These are phyloP conservation scores for Penicillium sp. DNA, from an alignment of 2,329 filamentous ascomycete species.

Conservation along the genomic window DNA sequence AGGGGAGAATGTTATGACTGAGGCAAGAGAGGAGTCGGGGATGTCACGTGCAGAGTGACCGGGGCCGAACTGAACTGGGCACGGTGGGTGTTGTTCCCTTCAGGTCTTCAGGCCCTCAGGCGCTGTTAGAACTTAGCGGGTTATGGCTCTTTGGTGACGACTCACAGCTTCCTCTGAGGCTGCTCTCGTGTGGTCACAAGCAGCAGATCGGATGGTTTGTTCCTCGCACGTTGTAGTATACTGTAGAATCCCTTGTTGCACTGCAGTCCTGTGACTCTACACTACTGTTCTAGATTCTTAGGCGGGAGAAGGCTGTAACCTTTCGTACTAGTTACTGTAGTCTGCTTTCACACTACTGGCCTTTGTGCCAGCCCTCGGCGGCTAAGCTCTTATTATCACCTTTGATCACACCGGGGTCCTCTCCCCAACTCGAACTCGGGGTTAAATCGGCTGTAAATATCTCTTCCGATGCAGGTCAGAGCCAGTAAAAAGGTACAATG, in stretches of 20 bases:
- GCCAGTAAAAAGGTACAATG: conserved; percentile 2
- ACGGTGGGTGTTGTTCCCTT: not conserved
- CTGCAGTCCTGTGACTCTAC: not conserved
- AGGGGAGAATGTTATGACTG: conserved; percentile 13
- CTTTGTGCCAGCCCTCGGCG: conserved; percentile 16
- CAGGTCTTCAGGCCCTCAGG: not conserved
- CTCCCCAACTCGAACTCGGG: not conserved
- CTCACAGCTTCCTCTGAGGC: not conserved
- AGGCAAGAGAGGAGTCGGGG: conserved; percentile 22
- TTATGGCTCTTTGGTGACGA: not conserved
- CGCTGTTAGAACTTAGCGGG: not conserved
- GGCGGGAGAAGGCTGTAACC: not conserved
- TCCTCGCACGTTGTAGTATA: not conserved
- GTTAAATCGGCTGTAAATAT: not conserved
- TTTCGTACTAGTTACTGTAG: not conserved
- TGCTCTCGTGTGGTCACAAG: not conserved
- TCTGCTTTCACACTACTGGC: conserved; percentile 5
- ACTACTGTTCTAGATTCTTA: not conserved
- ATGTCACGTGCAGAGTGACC: conserved; percentile 22
- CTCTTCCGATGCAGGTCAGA: not conserved
- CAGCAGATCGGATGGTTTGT: not conserved
- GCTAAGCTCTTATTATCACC: conserved; percentile 11
- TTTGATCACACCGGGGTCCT: conserved; percentile 1
- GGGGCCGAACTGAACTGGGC: not conserved
- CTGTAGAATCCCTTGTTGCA: not conserved